These are phyloP conservation scores for Chrysoporthe austroafricana DNA, from an alignment of 2,329 filamentous ascomycete species.

Conservation along the genomic window DNA sequence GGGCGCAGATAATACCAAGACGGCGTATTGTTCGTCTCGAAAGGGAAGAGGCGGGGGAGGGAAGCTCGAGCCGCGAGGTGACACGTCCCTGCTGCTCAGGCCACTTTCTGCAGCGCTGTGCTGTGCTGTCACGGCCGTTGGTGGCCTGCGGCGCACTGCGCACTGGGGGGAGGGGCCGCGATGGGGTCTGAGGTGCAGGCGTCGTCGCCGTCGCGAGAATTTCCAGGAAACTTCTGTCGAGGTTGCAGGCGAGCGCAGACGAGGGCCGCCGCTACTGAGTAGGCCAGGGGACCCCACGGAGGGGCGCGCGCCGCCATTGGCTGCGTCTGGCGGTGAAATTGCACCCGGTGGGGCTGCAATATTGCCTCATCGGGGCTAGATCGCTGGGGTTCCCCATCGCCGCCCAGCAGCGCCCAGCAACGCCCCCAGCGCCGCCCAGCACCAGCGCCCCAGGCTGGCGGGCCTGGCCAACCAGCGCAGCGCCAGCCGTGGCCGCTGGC, in stretches of 20 bases:
- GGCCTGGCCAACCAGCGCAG: not conserved
- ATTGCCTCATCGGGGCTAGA: constrained; percentile 2
- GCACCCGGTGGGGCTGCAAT: not conserved
- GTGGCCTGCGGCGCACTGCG: no score
- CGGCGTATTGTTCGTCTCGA: not conserved
- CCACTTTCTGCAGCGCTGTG: constrained; percentile 6
- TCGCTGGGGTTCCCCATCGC: not conserved
- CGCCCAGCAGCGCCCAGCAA: not conserved
- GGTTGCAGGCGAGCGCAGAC: no score
- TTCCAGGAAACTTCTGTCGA: not conserved
- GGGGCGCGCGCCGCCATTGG: not conserved
- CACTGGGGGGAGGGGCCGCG: no score
- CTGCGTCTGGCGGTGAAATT: constrained; percentile 1
- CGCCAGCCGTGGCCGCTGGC: not conserved
- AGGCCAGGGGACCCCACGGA: not conserved
- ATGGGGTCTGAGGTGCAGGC: not conserved
- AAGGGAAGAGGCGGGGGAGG: not conserved
- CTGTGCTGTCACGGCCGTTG: not conserved
- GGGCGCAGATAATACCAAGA: not conserved
- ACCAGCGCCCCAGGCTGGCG: not conserved
- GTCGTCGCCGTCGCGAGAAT: not conserved
- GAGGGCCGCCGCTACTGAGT: not conserved
- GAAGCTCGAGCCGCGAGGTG: not conserved
- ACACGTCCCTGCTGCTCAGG: not conserved
- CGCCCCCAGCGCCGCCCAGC: not conserved